Conservation (phyloP, 768 basidiomycete species). For the Fistulinella prunicolor region DNA sequence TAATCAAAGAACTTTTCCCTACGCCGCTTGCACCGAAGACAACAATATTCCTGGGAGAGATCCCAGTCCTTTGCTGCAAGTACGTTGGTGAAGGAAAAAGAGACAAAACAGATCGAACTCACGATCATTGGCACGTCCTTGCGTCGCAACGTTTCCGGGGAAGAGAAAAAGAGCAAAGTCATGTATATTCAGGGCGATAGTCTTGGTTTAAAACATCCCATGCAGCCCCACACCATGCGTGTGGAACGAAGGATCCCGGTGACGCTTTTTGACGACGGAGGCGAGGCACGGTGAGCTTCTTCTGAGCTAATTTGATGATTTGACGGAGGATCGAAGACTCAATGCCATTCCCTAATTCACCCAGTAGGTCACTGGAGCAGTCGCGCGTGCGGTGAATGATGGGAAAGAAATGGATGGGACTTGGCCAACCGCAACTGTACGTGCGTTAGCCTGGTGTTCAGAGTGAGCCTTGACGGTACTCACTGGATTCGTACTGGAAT, state of each 20-base stretch:
- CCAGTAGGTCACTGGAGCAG: no score
- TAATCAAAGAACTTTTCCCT: conserved; percentile 43
- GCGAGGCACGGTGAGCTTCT: neutral
- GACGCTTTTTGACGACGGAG: conserved; percentile 9
- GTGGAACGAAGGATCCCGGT: conserved; percentile 19
- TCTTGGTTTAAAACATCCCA: conserved; percentile 22
- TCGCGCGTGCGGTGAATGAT: no score
- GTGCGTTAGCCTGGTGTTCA: no score
- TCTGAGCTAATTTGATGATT: conserved; percentile 6
- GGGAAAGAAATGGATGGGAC: no score
- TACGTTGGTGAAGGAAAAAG: conserved; percentile 1
- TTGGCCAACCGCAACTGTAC: no score
- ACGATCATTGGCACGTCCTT: conserved; percentile 10
- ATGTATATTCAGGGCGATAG: neutral
- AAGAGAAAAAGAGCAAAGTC: conserved; percentile 8
- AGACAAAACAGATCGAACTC: conserved; percentile 7
- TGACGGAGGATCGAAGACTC: no score
- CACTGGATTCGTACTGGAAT: no score
- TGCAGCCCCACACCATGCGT: conserved; percentile 2
- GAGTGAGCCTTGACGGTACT: no score
- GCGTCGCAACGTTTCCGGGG: conserved; percentile 24
- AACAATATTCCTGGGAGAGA: conserved; percentile 22
- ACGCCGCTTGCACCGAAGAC: conserved; percentile 31
- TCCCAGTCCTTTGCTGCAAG: conserved; percentile 12
- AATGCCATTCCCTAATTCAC: no score